Base-by-base conservation (phyloP, 257 asterid species). In the Jasminum sambac region DNA sequence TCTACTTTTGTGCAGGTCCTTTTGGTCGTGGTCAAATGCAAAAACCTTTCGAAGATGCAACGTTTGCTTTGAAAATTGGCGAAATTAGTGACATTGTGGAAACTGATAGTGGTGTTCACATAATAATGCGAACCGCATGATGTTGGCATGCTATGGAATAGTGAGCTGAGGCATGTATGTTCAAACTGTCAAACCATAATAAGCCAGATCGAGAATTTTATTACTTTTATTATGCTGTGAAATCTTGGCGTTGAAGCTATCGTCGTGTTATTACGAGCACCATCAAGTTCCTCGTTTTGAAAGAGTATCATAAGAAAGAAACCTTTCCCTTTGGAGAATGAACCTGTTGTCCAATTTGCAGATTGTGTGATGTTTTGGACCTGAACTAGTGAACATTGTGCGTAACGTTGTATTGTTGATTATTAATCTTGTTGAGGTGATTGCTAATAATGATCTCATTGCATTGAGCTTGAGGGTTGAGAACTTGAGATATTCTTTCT, bases 11-110 rank as follows among this genome's bases (percentile, higher is more conserved):
- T 44, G 72, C 83, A 89, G 97, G 95, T 59, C 57, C 88, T 37
- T 90, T 90, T 69, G 91, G 91, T 65, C 90, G 81, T 74, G 95
- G 95, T 40, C 88, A 88, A 87, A 92, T 92, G 98, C 97, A 92
- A 91, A 92, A 85, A 71, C 95, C 95, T 38, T 92, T 92, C 80
- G 98, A 93, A 79, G 90, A 87, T 68, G 90, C 85, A 52, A 69
- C 98, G 6, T 90, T 59, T 72, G 75, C 70, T 40, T 80, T 92
- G 80, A 80, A 84, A 81, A 74, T 84, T 61, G 97, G 98, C 43
- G 97, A 92, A 74, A 83, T 88, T 70, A 92, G 98, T 50, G 96
- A 87, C 78, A 84, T 90, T 26, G 85, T 92, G 50, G 96, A 92
- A 73, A 92, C 98, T 52, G 94, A 87, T 46, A 90, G 97, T 58